Evolutionary conservation across 768 basidiomycete genomes (phyloP).

Genomic region (Rubroboletus pulcherrimus): DNA sequence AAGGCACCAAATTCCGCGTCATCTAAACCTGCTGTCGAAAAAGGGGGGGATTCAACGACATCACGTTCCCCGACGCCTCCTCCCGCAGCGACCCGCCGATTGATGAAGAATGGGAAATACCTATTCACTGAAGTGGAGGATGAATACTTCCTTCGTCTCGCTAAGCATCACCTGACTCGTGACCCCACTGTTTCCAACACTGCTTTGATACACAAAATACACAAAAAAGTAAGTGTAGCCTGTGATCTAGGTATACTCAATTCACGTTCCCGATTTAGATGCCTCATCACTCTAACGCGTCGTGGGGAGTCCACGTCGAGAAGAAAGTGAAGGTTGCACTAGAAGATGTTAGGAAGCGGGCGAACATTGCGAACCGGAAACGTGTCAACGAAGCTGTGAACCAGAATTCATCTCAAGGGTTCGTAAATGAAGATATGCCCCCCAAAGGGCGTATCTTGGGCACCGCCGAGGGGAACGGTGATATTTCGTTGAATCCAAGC

Average conservation of each 20-base stretch:
- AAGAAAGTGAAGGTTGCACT: constrained; percentile 35
- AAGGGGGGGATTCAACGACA: not conserved
- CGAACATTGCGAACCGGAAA: constrained; percentile 51
- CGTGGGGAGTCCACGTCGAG: constrained; percentile 47
- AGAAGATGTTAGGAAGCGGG: constrained; percentile 47
- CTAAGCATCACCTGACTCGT: constrained; percentile 42
- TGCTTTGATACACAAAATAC: constrained; percentile 37
- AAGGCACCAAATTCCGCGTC: not conserved
- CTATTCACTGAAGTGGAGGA: constrained; percentile 50
- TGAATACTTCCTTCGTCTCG: constrained; percentile 45
- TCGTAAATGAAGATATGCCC: not conserved
- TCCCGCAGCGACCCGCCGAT: constrained; percentile 28
- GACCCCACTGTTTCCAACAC: constrained; percentile 43
- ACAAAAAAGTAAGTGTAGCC: constrained; percentile 42
- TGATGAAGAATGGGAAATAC: constrained; percentile 32
- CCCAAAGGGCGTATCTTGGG: not conserved
- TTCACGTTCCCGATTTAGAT: constrained; percentile 40
- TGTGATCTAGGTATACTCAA: not conserved
- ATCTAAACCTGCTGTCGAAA: not conserved
- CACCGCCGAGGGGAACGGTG: not conserved
- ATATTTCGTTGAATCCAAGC: not conserved
- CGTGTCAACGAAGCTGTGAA: constrained; percentile 1
- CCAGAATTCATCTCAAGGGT: not conserved
- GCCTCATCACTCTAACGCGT: constrained; percentile 50
- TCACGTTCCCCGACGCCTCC: constrained; percentile 47